Evolutionary conservation across 1,284 basidiomycete species (phyloP), one percentile per base, ranked within the genome.

Genomic region (Pulveroboletus sp.): DNA sequence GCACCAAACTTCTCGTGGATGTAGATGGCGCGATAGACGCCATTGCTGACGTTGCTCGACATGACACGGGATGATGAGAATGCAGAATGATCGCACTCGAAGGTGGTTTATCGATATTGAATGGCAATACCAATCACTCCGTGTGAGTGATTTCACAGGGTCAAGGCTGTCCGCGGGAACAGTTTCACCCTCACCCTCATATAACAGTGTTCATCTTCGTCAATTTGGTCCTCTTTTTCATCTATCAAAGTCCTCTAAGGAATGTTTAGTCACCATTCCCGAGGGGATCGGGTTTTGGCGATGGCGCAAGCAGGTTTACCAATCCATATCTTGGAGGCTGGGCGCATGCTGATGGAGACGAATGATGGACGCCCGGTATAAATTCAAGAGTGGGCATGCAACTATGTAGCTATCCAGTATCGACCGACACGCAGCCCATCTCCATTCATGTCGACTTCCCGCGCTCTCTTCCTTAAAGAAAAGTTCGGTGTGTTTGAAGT

Each of bases 381-480:
- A 6, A n/a, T 36, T n/a, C n/a, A 36, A 51, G 22, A 51, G 25
- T 24, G 8, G 10, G 11, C 18, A 20, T 26, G 38, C 17, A 43
- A 18, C n/a, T 47, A 45, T 33, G n/a, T 24, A 22, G 9, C 17
- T 35, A 35, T 18, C n/a, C 18, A 43, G n/a, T 11, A 35, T 33
- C 25, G 3, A 35, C 22, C 18, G 33, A 12, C 31, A 8, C 17
- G 11, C 38, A 1, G 2, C 29, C 26, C 7, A 33, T 17, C 22
- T 31, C 7, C 38, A 36, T 7, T 28, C 46, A 68, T 65, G 64
- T 54, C 58, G 11, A 45, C 43, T 3, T 67, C 47, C 33, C 59
- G 59, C 31, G 68, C 52, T 1, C 56, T 68, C n/a, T 58, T 56
- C 28, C 66, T 68, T 49, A 65, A 56, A n/a, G 58, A 68, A 49